phyloP scores from a whole-genome alignment of 2,329 filamentous ascomycete species.

The Didymosphaeria variabile region DNA sequence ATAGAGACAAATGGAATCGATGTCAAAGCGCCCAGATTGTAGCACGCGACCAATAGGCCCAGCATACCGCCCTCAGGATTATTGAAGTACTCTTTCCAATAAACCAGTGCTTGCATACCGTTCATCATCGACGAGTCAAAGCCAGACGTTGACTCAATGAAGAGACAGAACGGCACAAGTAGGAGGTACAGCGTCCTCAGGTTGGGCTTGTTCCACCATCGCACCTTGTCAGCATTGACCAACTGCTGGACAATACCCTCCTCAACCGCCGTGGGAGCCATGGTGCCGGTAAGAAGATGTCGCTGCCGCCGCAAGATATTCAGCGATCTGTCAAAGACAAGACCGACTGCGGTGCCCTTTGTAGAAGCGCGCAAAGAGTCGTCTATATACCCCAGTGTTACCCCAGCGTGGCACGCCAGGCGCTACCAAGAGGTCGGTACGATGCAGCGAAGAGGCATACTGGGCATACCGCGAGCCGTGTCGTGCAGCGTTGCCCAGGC shows the following conservation, averaged over 20 bases:
- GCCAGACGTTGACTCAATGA: constrained; percentile 69
- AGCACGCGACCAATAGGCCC: constrained; percentile 67
- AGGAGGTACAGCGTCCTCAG: constrained; percentile 65
- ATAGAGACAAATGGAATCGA: constrained; percentile 67
- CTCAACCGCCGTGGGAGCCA: constrained; percentile 33
- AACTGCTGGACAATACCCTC: constrained; percentile 43
- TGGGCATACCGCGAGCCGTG: constrained; percentile 15
- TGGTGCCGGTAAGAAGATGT: constrained; percentile 18
- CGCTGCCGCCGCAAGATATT: not conserved
- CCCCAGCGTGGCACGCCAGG: not conserved
- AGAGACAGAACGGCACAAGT: constrained; percentile 68
- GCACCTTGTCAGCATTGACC: constrained; percentile 50
- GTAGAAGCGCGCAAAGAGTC: not conserved
- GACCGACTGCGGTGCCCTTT: constrained; percentile 5
- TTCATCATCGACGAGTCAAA: constrained; percentile 64
- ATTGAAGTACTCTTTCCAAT: constrained; percentile 59
- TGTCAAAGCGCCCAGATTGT: constrained; percentile 67
- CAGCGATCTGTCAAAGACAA: not conserved
- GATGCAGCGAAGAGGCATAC: constrained; percentile 12
- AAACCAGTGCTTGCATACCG: constrained; percentile 40
- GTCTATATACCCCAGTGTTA: constrained; percentile 11
- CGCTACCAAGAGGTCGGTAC: constrained; percentile 14
- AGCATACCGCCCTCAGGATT: constrained; percentile 57
- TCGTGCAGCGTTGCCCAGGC: constrained; percentile 19
- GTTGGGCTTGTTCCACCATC: constrained; percentile 69